Evolutionary conservation across 2,329 filamentous ascomycete genomes (phyloP).

Genomic region (Diaporthe sp.): DNA sequence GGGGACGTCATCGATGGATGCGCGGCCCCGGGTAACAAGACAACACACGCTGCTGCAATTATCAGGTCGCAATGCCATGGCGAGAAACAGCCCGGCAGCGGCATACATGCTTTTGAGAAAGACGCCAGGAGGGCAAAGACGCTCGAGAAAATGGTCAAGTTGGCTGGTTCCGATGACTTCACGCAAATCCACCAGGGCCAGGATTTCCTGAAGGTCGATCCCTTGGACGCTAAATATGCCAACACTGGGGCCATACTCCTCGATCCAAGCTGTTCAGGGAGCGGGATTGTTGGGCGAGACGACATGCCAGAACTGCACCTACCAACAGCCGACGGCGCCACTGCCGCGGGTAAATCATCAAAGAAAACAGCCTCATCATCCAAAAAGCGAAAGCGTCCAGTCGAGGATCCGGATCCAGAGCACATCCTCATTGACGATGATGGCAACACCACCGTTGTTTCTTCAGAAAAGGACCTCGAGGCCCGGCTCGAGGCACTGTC

Average conservation of each 20-base stretch:
- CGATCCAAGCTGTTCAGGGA: slow-evolving; percentile 95
- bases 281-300: slow-evolving; percentile 91
- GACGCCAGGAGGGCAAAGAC: slow-evolving; percentile 79
- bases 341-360: slow-evolving; percentile 35
- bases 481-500: slow-evolving; percentile 80
- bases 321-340: slow-evolving; percentile 50
- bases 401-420: slow-evolving; percentile 46
- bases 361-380: slow-evolving; percentile 40
- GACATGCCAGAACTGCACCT: slow-evolving; percentile 79
- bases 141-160: slow-evolving; percentile 85
- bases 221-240: slow-evolving; percentile 69
- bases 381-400: slow-evolving; percentile 62
- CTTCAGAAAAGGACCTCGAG: slow-evolving; percentile 68
- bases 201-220: slow-evolving; percentile 86
- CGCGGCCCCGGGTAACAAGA: slow-evolving; percentile 97
- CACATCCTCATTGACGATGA: slow-evolving; percentile 67
- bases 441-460: slow-evolving; percentile 63
- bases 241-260: slow-evolving; percentile 86
- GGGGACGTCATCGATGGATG: slow-evolving; percentile 93
- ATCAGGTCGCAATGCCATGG: slow-evolving; percentile 59
- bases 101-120: slow-evolving; percentile 85
- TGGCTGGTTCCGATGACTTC: slow-evolving; percentile 76
- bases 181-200: slow-evolving; percentile 79
- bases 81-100: slow-evolving; percentile 48
- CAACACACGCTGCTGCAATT: slow-evolving; percentile 89